Evolutionary conservation across 2,329 filamentous ascomycete genomes (phyloP), one percentile per base, ranked within the genome.

Genomic region (Alternaria triticina): DNA sequence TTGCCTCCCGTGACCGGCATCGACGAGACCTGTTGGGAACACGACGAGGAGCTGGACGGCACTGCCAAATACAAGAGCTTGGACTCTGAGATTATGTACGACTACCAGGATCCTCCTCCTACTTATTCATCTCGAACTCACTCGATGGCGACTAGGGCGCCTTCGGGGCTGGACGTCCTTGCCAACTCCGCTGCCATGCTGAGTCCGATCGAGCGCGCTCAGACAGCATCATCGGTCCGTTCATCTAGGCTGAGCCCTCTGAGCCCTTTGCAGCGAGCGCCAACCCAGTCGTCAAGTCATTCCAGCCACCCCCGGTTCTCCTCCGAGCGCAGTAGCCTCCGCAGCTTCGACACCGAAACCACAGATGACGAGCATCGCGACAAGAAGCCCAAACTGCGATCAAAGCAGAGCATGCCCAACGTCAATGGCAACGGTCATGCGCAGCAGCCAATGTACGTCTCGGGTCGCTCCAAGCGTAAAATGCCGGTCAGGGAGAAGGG

Each of bases 11-110:
- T 74, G 4, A 66, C 69, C 11, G 76, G 75, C 50, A 63, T 70
- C 15, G 76, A 80, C 54, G 77, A 82, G 25, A 71, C 73, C 9
- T 80, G 77, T 64, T 82, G 80, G 80, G 70, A 68, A 28, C 77
- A 78, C 55, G 77, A 81, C 45, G 77, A 78, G 56, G 78, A 80
- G 58, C 74, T 82, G 10, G 79, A 82, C 61, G 78, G 79, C 47
- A 68, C 71, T 22, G 69, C 71, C 66, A 79, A 74, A 57, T 77
- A 73, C 68, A 77, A 77, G 72, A 78, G 74, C 68, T 63, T 79
- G 70, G 76, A 80, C 65, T 75, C 78, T 49, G 78, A 81, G 67
- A 76, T 80, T 62, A 81, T 81, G 77, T 80, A 81, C 75, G 78
- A 80, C 66, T 80, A 79, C 68, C 77, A 78, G 72, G 76, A 80